Conservation (phyloP, 1,284 basidiomycete genomes). For the Tilletia indica region DNA sequence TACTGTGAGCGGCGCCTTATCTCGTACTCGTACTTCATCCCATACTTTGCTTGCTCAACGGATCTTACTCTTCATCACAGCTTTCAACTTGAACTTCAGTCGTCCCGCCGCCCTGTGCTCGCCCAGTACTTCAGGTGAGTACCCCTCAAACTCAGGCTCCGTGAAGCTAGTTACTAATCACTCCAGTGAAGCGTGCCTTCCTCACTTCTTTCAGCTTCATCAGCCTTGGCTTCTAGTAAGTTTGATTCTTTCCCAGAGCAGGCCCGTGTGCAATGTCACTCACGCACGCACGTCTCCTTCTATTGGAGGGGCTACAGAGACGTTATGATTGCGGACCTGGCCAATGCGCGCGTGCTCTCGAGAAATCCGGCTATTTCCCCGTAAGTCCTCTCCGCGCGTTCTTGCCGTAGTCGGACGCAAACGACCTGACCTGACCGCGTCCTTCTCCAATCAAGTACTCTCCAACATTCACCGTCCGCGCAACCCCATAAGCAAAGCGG, state of each 20-base stretch:
- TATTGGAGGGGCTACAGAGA: constrained; percentile 53
- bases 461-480: constrained; percentile 58
- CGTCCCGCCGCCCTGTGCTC: constrained; percentile 83
- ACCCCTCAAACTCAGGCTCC: constrained; percentile 17
- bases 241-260: neutral
- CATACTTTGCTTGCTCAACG: neutral
- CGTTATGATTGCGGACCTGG: constrained; percentile 69
- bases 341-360: constrained; percentile 78
- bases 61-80: constrained; percentile 60
- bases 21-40: neutral
- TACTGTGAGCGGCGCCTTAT: constrained; percentile 30
- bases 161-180: neutral
- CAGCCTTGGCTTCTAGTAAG: constrained; percentile 48
- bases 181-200: neutral
- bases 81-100: constrained; percentile 92
- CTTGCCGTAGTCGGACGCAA: too few relatives aligned
- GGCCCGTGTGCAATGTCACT: neutral
- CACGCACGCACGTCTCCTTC: constrained; percentile 44
- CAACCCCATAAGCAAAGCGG: constrained; percentile 25
- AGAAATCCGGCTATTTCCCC: constrained; percentile 72
- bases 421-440: too few relatives aligned
- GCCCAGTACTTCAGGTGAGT: constrained; percentile 79
- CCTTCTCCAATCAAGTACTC: too few relatives aligned
- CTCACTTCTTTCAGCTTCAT: constrained; percentile 33
- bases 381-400: neutral